Evolutionary conservation across 208 protist species (phyloP), one percentile per base, ranked within the genome.

Genomic region (Naegleria lovaniensis): DNA sequence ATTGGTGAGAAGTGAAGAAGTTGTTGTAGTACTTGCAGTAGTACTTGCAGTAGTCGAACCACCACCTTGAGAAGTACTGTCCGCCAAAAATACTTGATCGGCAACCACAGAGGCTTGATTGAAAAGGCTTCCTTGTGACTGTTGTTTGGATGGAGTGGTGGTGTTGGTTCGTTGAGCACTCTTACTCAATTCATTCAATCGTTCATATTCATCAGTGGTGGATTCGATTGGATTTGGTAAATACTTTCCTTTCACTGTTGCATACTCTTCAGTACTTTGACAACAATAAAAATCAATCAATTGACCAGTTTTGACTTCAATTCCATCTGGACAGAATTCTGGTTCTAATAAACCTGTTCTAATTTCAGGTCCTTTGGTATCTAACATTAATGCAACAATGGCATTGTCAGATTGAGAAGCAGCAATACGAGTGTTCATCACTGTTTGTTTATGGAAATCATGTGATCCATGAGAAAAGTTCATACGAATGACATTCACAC

Each of bases 381-480:
- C 98, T 7, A 99, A 95, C 85, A 98, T 97, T 89, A 99, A 98
- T 85, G 95, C 97, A 92, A 98, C 95, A 41, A 97, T 94, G 88
- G 97, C 95, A n/a, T 90, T 84, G 5, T 92, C 92, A 58, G 25
- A 58, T 67, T 88, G 85, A 33, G 52, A 29, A 15, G 96, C 95
- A 1, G 96, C 95, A 90, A 95, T 89, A 89, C 98, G 96, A 83
- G 98, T 93, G 92, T 99, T 99, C 91, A 96, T 94, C 92, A 99
- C 98, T 13, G 97, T 98, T 67, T 90, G 92, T 84, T 94, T 95
- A 94, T 99, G 98, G 93, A 97, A 99, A 94, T 98, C 97, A 92
- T 99, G 95, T 55, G 94, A 95, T 76, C 98, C 98, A 93, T 99
- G 98, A 55, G 97, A 99, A 93, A 99, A 99, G 95, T 99, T 99